Base-by-base conservation (phyloP, 148 eudicot species). In the Rhododendron ovatum region DNA sequence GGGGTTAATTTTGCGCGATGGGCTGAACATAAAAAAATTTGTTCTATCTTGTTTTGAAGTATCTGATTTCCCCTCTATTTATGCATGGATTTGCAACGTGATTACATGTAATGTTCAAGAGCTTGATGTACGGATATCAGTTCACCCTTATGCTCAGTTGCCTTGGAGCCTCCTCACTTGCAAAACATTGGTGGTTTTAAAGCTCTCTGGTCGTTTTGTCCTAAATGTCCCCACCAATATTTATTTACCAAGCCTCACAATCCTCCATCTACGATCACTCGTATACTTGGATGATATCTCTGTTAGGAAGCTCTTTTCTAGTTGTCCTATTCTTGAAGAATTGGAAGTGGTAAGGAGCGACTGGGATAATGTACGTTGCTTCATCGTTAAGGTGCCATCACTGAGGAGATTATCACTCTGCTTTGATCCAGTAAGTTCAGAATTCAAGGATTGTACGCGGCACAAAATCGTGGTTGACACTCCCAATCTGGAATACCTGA, bases 131-230 rank as follows among this genome's bases (percentile, higher is more conserved):
- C 59, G 59, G 82, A 17, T 80, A 17, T 80, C 82, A n/a, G 63
- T 80, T 11, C 82, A 48, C 82, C 63, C 82, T 55, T 80, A 80
- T 15, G 65, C 57, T 51, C 83, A 81, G 71, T 81, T 81, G 69
- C 83, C 83, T 81, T 55, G 69, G 65, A 55, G 83, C 24, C 83
- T 81, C 35, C 69, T 81, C 15, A 81, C 83, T 33, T 81, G 83
- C 69, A 81, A 20, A 33, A 81, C 69, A 35, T 43, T 81, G 69
- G 83, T 17, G 63, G 69, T 35, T 53, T n/a, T 81, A 39, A 53
- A 81, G 69, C 83, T 81, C 39, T 33, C 43, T 1, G 71, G 67
- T 22, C 83, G 41, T 30, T 80, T 80, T 51, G n/a, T 80, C 41
- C 63, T 80, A 5, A 80, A 80, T 51, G 41, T 80, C 82, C 82